Percentiles rank a stretch among this genome's conserved stretches.
These are phyloP conservation scores for Emmonsiellopsis sp. DNA, from an alignment of 2,329 filamentous ascomycete genomes.

Conservation along the genomic window DNA sequence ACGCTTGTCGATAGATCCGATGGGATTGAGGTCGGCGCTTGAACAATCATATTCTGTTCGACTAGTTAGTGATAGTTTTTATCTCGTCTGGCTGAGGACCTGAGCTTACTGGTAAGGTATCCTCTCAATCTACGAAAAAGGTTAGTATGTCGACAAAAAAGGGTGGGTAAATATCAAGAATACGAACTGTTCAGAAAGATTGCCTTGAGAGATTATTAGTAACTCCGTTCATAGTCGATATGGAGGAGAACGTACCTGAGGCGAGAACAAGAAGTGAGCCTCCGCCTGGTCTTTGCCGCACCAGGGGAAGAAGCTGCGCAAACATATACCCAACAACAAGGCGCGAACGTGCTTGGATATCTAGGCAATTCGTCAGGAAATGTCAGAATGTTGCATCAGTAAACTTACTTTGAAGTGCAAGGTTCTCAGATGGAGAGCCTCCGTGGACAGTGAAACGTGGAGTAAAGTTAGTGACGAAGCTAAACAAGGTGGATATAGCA, in stretches of 20 bases:
- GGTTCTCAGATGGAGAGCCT: slow-evolving; percentile 35
- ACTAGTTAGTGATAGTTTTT: slow-evolving; percentile 32
- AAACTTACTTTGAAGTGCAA: slow-evolving; percentile 23
- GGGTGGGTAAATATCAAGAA: background rate
- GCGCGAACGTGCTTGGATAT: slow-evolving; percentile 2
- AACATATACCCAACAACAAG: slow-evolving; percentile 4
- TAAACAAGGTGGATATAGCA: slow-evolving; percentile 18
- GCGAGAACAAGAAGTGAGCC: slow-evolving; percentile 52
- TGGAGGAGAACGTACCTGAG: slow-evolving; percentile 24
- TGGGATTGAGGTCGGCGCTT: slow-evolving; percentile 49
- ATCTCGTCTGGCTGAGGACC: background rate
- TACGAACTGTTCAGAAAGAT: slow-evolving; percentile 1
- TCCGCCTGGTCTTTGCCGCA: background rate
- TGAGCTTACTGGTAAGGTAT: background rate
- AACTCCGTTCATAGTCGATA: no score
- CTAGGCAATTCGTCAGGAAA: background rate
- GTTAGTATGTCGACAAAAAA: background rate
- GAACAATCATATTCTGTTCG: slow-evolving; percentile 58
- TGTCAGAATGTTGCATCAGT: background rate
- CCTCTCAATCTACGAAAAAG: slow-evolving; percentile 1
- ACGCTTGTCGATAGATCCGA: slow-evolving; percentile 47
- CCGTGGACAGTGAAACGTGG: slow-evolving; percentile 55
- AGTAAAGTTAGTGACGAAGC: slow-evolving; percentile 47
- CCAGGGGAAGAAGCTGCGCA: slow-evolving; percentile 1
- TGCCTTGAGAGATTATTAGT: slow-evolving; percentile 45